Evolutionary conservation across 1,284 basidiomycete genomes (phyloP).

Genomic region (Apiotrichum gracile): DNA sequence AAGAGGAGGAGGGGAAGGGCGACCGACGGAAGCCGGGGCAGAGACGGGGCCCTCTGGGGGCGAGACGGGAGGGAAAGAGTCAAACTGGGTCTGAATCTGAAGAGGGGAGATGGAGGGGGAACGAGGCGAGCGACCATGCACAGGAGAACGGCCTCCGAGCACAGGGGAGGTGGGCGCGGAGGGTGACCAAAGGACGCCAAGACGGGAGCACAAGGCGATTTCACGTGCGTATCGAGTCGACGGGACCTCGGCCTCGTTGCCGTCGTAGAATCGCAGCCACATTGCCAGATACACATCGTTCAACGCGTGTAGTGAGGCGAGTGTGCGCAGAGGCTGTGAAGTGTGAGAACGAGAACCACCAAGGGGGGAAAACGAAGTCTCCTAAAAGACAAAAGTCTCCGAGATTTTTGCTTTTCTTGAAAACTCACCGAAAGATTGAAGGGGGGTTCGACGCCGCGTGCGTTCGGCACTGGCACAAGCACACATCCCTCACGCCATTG

Average conservation of each 20-base stretch:
- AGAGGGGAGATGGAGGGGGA: neutral
- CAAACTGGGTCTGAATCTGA: neutral
- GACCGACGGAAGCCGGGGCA: neutral
- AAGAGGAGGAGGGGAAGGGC: neutral
- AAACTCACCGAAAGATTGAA: neutral
- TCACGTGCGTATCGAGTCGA: neutral
- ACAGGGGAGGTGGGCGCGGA: neutral
- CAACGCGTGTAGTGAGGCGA: neutral
- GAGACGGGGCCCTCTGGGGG: neutral
- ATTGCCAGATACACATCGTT: neutral
- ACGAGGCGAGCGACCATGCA: neutral
- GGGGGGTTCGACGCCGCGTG: neutral
- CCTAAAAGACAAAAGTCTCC: neutral
- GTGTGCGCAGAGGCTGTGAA: neutral
- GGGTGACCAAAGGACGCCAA: neutral
- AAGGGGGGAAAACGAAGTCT: neutral
- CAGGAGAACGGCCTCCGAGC: no score
- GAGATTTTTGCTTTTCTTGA: neutral
- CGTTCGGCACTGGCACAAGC: neutral
- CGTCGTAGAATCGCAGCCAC: neutral
- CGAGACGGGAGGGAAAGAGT: neutral
- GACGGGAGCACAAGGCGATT: neutral
- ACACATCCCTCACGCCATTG: neutral
- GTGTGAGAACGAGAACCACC: neutral
- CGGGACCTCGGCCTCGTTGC: neutral